A percentile compares a stretch with the other conserved stretches of the same genome.
These are phyloP conservation scores for Ceriops tagal DNA, from an alignment of 345 rosid genomes.

Conservation along the genomic window DNA sequence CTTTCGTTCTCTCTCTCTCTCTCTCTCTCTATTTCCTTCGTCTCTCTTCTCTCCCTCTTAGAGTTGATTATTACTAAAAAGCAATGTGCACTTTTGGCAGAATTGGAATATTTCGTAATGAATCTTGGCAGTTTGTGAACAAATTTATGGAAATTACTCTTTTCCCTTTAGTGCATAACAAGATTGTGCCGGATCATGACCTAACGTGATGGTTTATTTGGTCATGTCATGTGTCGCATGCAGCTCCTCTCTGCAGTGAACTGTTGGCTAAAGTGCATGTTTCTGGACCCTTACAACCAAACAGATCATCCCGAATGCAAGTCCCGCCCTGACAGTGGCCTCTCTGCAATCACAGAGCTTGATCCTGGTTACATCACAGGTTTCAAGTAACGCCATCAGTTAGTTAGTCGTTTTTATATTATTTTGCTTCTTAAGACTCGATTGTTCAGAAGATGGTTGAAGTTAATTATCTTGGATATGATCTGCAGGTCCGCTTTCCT, in stretches of 20 bases:
- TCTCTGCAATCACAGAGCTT: constrained; percentile 92
- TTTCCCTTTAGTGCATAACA: too few relatives aligned
- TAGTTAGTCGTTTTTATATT: neutral
- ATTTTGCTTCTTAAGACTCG: neutral
- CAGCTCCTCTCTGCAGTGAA: constrained; percentile 98
- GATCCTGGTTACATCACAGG: constrained; percentile 99
- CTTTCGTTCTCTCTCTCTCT: neutral
- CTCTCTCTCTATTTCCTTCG: neutral
- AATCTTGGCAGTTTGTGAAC: too few relatives aligned
- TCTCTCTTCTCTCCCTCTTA: too few relatives aligned
- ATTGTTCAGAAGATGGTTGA: too few relatives aligned
- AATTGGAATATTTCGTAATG: too few relatives aligned
- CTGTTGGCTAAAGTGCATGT: constrained; percentile 97
- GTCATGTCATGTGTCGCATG: constrained; percentile 1
- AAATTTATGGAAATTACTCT: too few relatives aligned
- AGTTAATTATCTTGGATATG: constrained; percentile 4
- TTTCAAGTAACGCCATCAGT: constrained; percentile 4
- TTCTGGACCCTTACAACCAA: constrained; percentile 88
- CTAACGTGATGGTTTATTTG: neutral
- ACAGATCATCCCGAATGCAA: constrained; percentile 97
- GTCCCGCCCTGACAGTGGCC: constrained; percentile 92
- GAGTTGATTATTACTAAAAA: too few relatives aligned
- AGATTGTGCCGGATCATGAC: too few relatives aligned
- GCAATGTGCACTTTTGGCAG: too few relatives aligned
- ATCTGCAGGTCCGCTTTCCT: constrained; percentile 83